phyloP scores from a whole-genome alignment of 1,139 yeast species.

The Hemisphaericaspora xylofermentans region DNA sequence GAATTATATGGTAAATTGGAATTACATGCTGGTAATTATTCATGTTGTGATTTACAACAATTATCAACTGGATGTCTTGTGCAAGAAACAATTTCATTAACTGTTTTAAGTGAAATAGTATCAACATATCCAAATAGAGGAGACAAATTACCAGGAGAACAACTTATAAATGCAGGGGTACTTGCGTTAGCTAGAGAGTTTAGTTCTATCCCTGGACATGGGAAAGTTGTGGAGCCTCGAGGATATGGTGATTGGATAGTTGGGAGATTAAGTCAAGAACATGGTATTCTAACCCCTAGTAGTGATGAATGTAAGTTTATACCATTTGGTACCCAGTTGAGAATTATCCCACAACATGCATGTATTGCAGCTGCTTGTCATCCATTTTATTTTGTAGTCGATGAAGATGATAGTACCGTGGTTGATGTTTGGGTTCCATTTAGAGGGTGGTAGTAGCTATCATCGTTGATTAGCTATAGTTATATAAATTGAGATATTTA shows the following conservation, averaged over 20 bases:
- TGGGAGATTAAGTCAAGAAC: constrained; percentile 63
- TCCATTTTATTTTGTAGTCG: constrained; percentile 58
- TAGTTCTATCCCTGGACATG: constrained; percentile 53
- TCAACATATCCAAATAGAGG: constrained; percentile 59
- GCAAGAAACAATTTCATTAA: constrained; percentile 50
- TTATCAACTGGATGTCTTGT: constrained; percentile 61
- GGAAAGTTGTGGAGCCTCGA: constrained; percentile 35
- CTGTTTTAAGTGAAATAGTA: constrained; percentile 62
- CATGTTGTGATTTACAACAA: constrained; percentile 74
- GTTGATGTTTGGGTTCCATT: constrained; percentile 71
- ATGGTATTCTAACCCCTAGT: constrained; percentile 53
- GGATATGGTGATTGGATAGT: constrained; percentile 52
- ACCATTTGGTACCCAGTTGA: constrained; percentile 55
- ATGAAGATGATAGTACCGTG: constrained; percentile 46
- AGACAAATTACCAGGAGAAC: constrained; percentile 51
- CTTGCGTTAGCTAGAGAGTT: constrained; percentile 66
- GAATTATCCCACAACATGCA: constrained; percentile 67
- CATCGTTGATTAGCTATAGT: no score
- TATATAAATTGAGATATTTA: no score
- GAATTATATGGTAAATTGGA: constrained; percentile 54
- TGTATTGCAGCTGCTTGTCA: constrained; percentile 71
- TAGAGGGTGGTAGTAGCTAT: constrained; percentile 52
- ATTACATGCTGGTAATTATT: constrained; percentile 78
- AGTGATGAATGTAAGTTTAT: constrained; percentile 33
- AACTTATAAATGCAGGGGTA: constrained; percentile 71